A percentile compares a stretch with the other conserved stretches of the same genome.
These are phyloP conservation scores for Fusarium lyarnte DNA, from an alignment of 2,329 filamentous ascomycete species.

Conservation along the genomic window DNA sequence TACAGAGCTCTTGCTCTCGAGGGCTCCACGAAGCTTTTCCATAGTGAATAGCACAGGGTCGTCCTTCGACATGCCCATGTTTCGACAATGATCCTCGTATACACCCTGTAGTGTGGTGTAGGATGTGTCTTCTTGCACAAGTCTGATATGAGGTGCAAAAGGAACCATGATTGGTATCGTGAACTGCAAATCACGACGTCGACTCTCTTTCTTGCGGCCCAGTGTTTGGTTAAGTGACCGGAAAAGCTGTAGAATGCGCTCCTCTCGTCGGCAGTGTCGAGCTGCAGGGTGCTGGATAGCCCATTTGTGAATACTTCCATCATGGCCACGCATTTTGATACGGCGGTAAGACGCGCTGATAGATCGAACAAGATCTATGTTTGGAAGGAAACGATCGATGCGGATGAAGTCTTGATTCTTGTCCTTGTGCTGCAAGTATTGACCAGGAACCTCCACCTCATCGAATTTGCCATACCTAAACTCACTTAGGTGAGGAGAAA, in stretches of 20 bases:
- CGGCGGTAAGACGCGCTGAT: slow-evolving; percentile 92
- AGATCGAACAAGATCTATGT: slow-evolving; percentile 90
- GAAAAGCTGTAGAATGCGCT: slow-evolving; percentile 95
- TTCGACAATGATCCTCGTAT: slow-evolving; percentile 95
- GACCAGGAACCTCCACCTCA: slow-evolving; percentile 96
- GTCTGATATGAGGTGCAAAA: slow-evolving; percentile 89
- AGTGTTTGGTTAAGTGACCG: slow-evolving; percentile 95
- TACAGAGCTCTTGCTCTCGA: slow-evolving; percentile 72
- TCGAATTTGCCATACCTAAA: slow-evolving; percentile 99
- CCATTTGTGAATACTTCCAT: slow-evolving; percentile 96
- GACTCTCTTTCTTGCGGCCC: slow-evolving; percentile 91
- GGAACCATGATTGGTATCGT: slow-evolving; percentile 96
- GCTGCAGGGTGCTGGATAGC: slow-evolving; percentile 96
- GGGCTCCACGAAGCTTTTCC: slow-evolving; percentile 85
- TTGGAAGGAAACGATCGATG: slow-evolving; percentile 95
- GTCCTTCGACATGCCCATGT: slow-evolving; percentile 88
- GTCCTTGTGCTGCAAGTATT: slow-evolving; percentile 96
- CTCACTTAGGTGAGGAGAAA: slow-evolving; percentile 91
- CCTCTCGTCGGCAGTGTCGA: slow-evolving; percentile 90
- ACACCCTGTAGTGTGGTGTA: slow-evolving; percentile 95
- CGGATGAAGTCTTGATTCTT: slow-evolving; percentile 99
- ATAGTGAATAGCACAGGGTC: slow-evolving; percentile 95
- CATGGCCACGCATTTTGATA: slow-evolving; percentile 95
- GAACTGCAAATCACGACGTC: slow-evolving; percentile 93
- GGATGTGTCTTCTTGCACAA: slow-evolving; percentile 94